Evolutionary conservation across 306 rosid species (phyloP), one percentile per base, ranked within the genome.

Genomic region (Leucaena leucocephala): DNA sequence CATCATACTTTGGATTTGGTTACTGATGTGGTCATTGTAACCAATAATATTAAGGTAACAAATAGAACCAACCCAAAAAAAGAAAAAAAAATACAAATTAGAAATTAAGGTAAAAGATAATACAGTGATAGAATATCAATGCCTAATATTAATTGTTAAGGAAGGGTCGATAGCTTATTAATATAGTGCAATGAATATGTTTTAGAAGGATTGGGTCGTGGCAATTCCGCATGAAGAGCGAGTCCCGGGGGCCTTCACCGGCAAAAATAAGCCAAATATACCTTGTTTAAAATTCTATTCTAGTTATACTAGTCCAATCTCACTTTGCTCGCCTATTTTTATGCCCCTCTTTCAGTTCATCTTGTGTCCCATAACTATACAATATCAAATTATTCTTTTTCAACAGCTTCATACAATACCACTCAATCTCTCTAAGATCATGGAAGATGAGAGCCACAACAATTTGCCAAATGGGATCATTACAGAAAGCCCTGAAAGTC

Each of bases 381-480:
- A 42, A 40, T 8, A 39, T 67, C 72, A 42, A 43, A 43, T 43
- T 43, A 19, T 22, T 22, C 34, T 43, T 19, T 21, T 6, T 1
- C 48, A 68, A 19, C 1, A 55, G 48, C n/a, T 14, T 68, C 55
- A 43, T 6, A 68, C n/a, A 40, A n/a, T 19, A 67, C 52, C 52
- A 11, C 35, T 42, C 55, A 43, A 27, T 66, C 76, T 81, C 71
- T 58, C 63, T 75, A 49, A 70, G 42, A 43, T 55, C 39, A 88
- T 79, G 92, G 86, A 82, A 57, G 85, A 88, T 85, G 88, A 88
- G 54, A 82, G 61, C 68, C 78, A 76, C 13, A 82, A 15, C 76
- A 82, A 82, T 81, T 68, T 76, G 74, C 77, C 86, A 77, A 73
- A 86, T 76, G 90, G 85, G 79, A 66, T 76, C 58, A 84, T 21